These are phyloP conservation scores for Aspergillus avenaceus DNA, from an alignment of 495 filamentous ascomycete species.

Conservation along the genomic window DNA sequence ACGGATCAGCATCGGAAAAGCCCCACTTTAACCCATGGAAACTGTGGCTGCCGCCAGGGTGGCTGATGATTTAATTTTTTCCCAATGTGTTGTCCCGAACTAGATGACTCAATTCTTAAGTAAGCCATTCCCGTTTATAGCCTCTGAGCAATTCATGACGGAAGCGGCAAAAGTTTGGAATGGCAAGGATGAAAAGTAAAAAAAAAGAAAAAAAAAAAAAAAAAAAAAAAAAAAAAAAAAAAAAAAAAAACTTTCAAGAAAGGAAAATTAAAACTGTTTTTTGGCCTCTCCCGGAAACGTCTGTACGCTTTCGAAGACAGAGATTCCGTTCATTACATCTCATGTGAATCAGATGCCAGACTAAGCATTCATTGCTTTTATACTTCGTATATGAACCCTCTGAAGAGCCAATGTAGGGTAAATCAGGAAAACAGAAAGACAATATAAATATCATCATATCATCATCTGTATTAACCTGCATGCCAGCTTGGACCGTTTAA, in stretches of 20 bases:
- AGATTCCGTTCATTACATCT: not conserved
- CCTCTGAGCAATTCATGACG: constrained; percentile 24
- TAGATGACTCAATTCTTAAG: constrained; percentile 2
- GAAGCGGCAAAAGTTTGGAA: constrained; percentile 26
- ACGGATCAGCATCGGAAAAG: constrained; percentile 23
- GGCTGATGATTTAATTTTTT: constrained; percentile 5
- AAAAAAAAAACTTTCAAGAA: too few relatives aligned
- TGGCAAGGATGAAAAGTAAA: not conserved
- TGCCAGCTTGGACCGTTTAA: constrained; percentile 10
- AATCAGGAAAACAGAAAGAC: not conserved
- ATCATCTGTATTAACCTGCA: constrained; percentile 9
- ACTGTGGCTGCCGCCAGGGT: constrained; percentile 11
- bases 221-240: constrained; percentile 4
- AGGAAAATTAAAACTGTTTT: too few relatives aligned
- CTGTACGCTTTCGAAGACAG: not conserved
- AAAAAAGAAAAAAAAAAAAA: constrained; percentile 1
- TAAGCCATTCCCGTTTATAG: constrained; percentile 10
- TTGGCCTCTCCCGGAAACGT: too few relatives aligned
- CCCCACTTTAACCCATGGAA: constrained; percentile 20
- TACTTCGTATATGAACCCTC: too few relatives aligned
- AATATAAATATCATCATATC: constrained; percentile 4
- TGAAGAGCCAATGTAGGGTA: too few relatives aligned
- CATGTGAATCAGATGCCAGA: not conserved
- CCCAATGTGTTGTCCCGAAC: constrained; percentile 1
- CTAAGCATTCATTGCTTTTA: not conserved